Evolutionary conservation across 1,284 basidiomycete genomes (phyloP).

Genomic region (Phellopilus nigrolimitatus): DNA sequence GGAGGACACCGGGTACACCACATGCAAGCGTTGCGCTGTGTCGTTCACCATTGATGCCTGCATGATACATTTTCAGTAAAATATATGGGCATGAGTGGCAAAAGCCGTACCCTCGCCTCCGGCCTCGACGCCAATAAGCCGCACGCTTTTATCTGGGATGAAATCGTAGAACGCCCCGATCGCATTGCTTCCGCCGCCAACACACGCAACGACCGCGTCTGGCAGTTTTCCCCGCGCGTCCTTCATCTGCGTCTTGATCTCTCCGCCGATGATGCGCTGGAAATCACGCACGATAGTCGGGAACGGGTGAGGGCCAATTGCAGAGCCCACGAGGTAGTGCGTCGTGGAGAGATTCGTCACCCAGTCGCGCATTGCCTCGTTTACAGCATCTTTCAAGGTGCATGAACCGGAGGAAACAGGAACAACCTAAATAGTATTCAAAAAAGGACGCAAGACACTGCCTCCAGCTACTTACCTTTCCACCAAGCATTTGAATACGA

Average conservation of each 20-base stretch:
- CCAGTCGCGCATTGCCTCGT: constrained; percentile 97
- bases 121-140: constrained; percentile 91
- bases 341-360: constrained; percentile 92
- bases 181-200: constrained; percentile 96
- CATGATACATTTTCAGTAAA: not conserved
- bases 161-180: constrained; percentile 98
- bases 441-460: not conserved
- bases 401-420: constrained; percentile 93
- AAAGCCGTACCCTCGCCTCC: constrained; percentile 78
- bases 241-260: constrained; percentile 88
- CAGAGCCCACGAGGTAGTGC: constrained; percentile 96
- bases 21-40: constrained; percentile 92
- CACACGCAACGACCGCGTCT: constrained; percentile 93
- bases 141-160: constrained; percentile 79
- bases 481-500: constrained; percentile 97
- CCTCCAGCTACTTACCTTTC: constrained; percentile 48
- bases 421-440: constrained; percentile 57
- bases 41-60: constrained; percentile 73
- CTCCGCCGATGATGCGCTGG: constrained; percentile 92
- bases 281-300: constrained; percentile 98
- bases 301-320: constrained; percentile 98
- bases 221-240: constrained; percentile 81
- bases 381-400: constrained; percentile 97
- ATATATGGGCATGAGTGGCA: not conserved
- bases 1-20: constrained; percentile 91